These are phyloP conservation scores for Dactylellina haptotyla DNA, from an alignment of 2,329 filamentous ascomycete genomes.

Conservation along the genomic window DNA sequence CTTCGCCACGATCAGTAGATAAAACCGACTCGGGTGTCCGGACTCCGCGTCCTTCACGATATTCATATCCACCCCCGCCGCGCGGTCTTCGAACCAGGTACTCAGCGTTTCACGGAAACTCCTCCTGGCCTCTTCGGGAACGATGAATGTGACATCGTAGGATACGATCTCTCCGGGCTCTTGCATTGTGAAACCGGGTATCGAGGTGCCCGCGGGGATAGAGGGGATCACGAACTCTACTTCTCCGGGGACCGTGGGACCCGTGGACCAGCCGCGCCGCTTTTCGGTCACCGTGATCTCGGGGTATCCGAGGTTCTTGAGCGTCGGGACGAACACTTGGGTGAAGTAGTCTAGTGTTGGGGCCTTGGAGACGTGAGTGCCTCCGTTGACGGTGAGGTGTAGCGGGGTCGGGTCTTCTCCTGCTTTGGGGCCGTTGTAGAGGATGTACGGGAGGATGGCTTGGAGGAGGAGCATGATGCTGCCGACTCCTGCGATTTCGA, in stretches of 20 bases:
- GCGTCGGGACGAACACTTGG: slow-evolving; percentile 69
- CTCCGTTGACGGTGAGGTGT: slow-evolving; percentile 67
- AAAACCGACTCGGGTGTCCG: slow-evolving; percentile 66
- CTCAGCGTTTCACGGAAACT: slow-evolving; percentile 37
- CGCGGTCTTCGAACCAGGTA: slow-evolving; percentile 29
- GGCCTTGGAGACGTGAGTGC: slow-evolving; percentile 70
- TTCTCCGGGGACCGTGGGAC: slow-evolving; percentile 62
- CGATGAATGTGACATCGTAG: slow-evolving; percentile 67
- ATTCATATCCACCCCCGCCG: slow-evolving; percentile 61
- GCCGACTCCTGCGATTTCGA: slow-evolving; percentile 67
- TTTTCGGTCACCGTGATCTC: slow-evolving; percentile 58
- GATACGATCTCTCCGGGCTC: slow-evolving; percentile 61
- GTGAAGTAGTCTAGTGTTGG: slow-evolving; percentile 72
- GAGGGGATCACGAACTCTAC: slow-evolving; percentile 65
- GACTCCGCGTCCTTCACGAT: slow-evolving; percentile 68
- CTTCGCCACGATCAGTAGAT: slow-evolving; percentile 69
- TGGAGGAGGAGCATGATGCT: slow-evolving; percentile 71
- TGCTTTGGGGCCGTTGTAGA: slow-evolving; percentile 60
- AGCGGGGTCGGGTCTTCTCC: slow-evolving; percentile 60
- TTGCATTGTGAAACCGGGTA: slow-evolving; percentile 61
- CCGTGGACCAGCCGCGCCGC: slow-evolving; percentile 67
- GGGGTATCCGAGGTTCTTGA: slow-evolving; percentile 61
- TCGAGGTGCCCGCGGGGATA: slow-evolving; percentile 60
- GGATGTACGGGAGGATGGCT: slow-evolving; percentile 69
- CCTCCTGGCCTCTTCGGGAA: slow-evolving; percentile 61